Evolutionary conservation across 2,329 filamentous ascomycete species (phyloP), one percentile per base, ranked within the genome.

Genomic region (Incumbomyces delicatus): DNA sequence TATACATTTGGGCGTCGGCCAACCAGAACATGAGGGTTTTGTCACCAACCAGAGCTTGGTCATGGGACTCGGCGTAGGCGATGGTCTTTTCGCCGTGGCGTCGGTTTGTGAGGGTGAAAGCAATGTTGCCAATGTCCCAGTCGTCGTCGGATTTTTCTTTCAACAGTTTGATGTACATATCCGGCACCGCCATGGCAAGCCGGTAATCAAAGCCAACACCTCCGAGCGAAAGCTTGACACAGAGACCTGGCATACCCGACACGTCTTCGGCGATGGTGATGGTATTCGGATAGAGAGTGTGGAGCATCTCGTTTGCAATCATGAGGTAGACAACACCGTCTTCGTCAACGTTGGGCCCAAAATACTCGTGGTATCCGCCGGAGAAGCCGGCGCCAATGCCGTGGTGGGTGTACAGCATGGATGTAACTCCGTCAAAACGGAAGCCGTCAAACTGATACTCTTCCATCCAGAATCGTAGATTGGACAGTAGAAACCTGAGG

Each of bases 341-440:
- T 56, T 95, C 87, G 54, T 98, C 92, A 22, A 95, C 90, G 18
- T 77, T 76, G 3, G 81, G 71, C 6, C 92, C 92, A 61, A 95
- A 98, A 65, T 98, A 98, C 66, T 98, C 92, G 61, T 98, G 92
- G 62, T 98, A 98, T 13, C 90, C 90, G 48, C 92, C 92, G 14
- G 89, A 95, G 65, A 98, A 98, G 14, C 92, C 92, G 81, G 89
- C 94, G 73, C 92, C 92, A 66, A 98, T 95, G 39, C 92, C 92
- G 62, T 98, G 92, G 62, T 98, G 92, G 13, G 73, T 71, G 66
- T 98, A 98, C 48, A 98, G 81, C 88, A 98, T 98, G 69, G 89
- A 95, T 1, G 92, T 98, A 44, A 98, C 92, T 54, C 92, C 92
- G 57, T 98, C 92, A 59, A 98, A 98, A 35, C 92, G 80, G 76